Conservation (phyloP, 73 alveolate species). For the Tetrahymena thermophila region DNA sequence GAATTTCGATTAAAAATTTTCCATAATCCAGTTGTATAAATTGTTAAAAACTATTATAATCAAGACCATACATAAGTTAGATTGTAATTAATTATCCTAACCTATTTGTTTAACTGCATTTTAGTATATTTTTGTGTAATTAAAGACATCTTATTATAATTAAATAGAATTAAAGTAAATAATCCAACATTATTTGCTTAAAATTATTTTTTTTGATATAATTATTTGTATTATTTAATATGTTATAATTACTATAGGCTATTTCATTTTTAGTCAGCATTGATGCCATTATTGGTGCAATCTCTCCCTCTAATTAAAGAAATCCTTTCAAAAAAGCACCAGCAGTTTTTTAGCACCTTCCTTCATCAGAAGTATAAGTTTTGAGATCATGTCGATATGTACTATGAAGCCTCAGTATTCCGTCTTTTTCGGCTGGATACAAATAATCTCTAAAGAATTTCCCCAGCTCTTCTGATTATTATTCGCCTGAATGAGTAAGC, state of each 20-base stretch:
- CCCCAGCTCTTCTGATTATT: constrained; percentile 82
- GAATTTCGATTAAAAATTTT: no score
- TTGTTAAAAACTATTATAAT: no score
- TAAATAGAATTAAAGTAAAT: no score
- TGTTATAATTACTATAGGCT: constrained; percentile 55
- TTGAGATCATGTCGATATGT: constrained; percentile 94
- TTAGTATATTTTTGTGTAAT: no score
- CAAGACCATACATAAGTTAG: no score
- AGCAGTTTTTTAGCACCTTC: constrained; percentile 92
- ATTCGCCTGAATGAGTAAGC: constrained; percentile 88
- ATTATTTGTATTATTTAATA: constrained; percentile 43
- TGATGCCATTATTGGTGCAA: constrained; percentile 83
- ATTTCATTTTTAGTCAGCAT: constrained; percentile 78
- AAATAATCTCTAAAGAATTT: constrained; percentile 66
- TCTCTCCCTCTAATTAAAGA: constrained; percentile 82
- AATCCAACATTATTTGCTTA: background rate
- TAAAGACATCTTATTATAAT: no score
- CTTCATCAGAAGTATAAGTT: constrained; percentile 93
- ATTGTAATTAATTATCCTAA: no score
- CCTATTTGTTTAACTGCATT: no score
- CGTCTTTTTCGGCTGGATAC: constrained; percentile 79
- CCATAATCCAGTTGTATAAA: no score
- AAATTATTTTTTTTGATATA: background rate
- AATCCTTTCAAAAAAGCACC: constrained; percentile 93
- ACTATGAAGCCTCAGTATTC: constrained; percentile 83